Evolutionary conservation across 208 protist species (phyloP), one percentile per base, ranked within the genome.

Genomic region (Acanthamoeba sp.): DNA sequence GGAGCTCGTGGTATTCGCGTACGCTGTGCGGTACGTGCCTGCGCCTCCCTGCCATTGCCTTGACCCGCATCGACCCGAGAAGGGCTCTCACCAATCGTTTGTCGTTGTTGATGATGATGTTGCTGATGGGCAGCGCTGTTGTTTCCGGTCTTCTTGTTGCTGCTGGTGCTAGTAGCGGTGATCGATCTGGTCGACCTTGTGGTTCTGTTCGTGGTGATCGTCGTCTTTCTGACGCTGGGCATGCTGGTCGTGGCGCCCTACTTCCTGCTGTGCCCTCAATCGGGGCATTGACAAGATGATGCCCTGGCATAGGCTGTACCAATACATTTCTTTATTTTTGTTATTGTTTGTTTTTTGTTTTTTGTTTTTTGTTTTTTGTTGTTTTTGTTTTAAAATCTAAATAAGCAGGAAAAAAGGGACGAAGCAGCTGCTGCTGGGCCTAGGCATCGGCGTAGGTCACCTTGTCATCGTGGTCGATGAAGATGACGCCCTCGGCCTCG

Each of bases 381-480:
- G 7, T 52, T 52, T 52, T 52, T 12, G 20, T 14, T 52, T 52
- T 52, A 14, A 48, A 48, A 48, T 48, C 3, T 14, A 52, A 20
- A 52, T 52, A 52, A 52, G 1, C 12, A 52, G 12, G 20, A 52
- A 52, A 10, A 52, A 52, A 0, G 48, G 1, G 48, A 12, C 45
- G 45, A 50, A 50, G 3, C 6, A 48, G 42, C 42, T 10, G 42
- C 42, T 24, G 16, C 10, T 20, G 55, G 55, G 55, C n/a, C 34
- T 40, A 76, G 32, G n/a, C n/a, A 5, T 18, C 4, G 42, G 73
- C 40, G 52, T 93, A 93, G 32, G 45, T 93, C 1, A 93, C 62
- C 32, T 93, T 93, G 32, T 93, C 89, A 20, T 93, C 66, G 1
- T 59, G 32, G 89, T 93, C 89, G 20, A 93, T 55, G 42, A 24